Base-by-base conservation (phyloP, 495 filamentous ascomycete species). In the Lasiosphaeriaceae sp. region DNA sequence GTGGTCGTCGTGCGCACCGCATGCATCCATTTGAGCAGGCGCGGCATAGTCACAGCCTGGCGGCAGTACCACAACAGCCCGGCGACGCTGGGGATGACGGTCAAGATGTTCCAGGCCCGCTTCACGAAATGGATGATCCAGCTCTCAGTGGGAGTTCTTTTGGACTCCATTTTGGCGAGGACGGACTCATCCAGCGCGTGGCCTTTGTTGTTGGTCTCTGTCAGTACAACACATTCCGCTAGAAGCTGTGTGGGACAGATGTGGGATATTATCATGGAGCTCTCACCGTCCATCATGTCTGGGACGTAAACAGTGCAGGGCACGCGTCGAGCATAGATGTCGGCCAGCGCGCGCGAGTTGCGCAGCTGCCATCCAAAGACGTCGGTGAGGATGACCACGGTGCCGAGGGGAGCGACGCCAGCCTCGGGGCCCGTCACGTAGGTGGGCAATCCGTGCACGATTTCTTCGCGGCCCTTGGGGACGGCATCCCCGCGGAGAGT, bases 221-320 rank as follows among this genome's bases (percentile, higher is more conserved):
- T 43, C n/a, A 43, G 39, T 12, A 11, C 14, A 6, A 17, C 8
- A 43, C 39, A 17, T 11, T 43, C 26, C 9, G 26, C 9, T 3
- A 31, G n/a, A n/a, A 37, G 34, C 39, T 12, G 31, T 39, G 21
- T 9, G 46, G 3, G n/a, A 1, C 20, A 4, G 16, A 26, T 26
- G 2, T n/a, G 19, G n/a, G n/a, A n/a, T n/a, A n/a, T n/a, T n/a
- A n/a, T n/a, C n/a, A n/a, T n/a, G n/a, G n/a, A n/a, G n/a, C n/a
- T n/a, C 50, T 21, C 19, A 82, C 83, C 83, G 52, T 74, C 65
- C 80, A 85, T 81, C 59, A 86, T 83, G 54, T 87, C 82, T 0
- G 83, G 84, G 43, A 82, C 58, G 58, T 80, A 83, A 26, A 86
- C 81, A 3, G 63, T 65, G 58, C 71, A 79, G 11, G 66, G 71